A percentile compares a stretch with the other conserved stretches of the same genome.
phyloP scores from a whole-genome alignment of 139 green algal species.

The Chlorella ohadii region DNA sequence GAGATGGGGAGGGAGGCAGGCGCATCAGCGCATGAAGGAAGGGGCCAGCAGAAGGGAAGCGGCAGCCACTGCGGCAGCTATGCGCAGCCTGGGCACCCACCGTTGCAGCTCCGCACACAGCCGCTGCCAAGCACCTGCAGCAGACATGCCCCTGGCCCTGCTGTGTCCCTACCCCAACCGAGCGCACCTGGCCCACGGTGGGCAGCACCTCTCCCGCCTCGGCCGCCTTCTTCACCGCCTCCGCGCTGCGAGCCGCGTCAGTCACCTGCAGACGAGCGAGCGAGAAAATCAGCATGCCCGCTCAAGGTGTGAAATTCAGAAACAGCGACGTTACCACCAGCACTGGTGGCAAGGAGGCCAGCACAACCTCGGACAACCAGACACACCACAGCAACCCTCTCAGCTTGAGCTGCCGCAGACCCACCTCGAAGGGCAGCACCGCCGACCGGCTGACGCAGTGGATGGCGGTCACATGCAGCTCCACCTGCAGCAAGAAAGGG shows the following conservation, averaged over 20 bases:
- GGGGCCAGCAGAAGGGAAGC: too few species aligned
- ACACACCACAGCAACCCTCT: too few species aligned
- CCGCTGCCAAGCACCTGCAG: too few species aligned
- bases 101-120: background rate
- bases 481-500: slow-evolving; percentile 64
- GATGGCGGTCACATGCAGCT: slow-evolving; percentile 79
- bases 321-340: too few species aligned
- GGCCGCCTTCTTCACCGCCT: slow-evolving; percentile 47
- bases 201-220: slow-evolving; percentile 73
- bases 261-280: slow-evolving; percentile 74
- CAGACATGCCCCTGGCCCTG: too few species aligned
- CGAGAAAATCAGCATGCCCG: slow-evolving; percentile 70
- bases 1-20: background rate
- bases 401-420: too few species aligned
- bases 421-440: slow-evolving; percentile 87
- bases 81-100: background rate
- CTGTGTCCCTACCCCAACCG: too few species aligned
- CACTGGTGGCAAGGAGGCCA: too few species aligned
- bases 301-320: too few species aligned
- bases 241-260: slow-evolving; percentile 67
- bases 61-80: background rate
- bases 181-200: slow-evolving; percentile 67
- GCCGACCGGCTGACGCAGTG: slow-evolving; percentile 72
- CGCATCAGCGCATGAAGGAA: background rate
- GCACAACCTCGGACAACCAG: too few species aligned